Conservation (phyloP, 306 rosid species). For the Crotalaria pallida region DNA sequence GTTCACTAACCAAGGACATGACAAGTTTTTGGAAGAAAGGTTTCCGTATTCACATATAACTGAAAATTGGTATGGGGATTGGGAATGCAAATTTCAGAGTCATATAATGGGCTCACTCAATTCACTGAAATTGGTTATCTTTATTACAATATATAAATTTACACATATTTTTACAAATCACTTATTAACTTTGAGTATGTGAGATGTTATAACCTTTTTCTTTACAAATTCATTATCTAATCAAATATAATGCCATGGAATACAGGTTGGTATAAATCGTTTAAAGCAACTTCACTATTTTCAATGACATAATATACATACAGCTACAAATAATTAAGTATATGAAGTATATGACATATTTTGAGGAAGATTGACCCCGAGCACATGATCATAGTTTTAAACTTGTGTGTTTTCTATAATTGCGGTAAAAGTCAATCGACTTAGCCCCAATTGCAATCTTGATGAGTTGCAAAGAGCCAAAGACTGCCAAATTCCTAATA, state of each 20-base stretch:
- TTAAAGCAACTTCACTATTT: neutral
- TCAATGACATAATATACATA: neutral
- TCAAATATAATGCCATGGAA: neutral
- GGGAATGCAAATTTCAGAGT: neutral
- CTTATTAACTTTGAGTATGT: neutral
- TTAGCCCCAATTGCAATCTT: too few species aligned
- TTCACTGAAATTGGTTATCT: neutral
- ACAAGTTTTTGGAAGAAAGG: neutral
- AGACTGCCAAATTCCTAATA: too few species aligned
- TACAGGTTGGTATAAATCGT: neutral
- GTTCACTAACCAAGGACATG: neutral
- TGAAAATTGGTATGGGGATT: neutral
- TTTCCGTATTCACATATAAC: neutral
- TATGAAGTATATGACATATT: neutral
- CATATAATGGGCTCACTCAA: neutral
- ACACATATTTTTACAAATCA: neutral
- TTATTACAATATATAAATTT: too few species aligned
- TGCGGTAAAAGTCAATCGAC: too few species aligned
- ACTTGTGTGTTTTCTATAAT: too few species aligned
- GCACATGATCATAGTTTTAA: neutral
- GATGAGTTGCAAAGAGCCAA: too few species aligned
- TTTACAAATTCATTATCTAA: neutral
- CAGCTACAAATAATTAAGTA: neutral
- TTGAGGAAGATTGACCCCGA: neutral
- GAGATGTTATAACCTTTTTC: neutral